A percentile compares a stretch with the other conserved stretches of the same genome.
Evolutionary conservation across 768 basidiomycete species (phyloP).

Genomic region (Collybiopsis confluens): DNA sequence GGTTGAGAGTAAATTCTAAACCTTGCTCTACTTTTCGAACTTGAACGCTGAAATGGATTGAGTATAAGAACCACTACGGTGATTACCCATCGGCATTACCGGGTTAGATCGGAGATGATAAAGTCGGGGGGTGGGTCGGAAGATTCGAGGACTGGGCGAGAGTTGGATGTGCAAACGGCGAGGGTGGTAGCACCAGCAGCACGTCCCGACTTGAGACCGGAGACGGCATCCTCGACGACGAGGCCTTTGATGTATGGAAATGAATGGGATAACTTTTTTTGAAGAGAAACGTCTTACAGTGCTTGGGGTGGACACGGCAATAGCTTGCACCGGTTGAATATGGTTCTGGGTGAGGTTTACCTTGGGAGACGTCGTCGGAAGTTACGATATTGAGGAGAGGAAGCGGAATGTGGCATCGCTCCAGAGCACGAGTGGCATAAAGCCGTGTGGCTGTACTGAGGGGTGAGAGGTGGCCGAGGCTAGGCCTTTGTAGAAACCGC

Average conservation of each 20-base stretch:
- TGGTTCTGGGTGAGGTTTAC: slow-evolving; percentile 88
- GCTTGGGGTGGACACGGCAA: slow-evolving; percentile 49
- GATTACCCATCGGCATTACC: slow-evolving; percentile 35
- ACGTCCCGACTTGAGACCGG: slow-evolving; percentile 71
- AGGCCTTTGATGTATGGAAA: slow-evolving; percentile 52
- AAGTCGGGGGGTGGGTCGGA: slow-evolving; percentile 50
- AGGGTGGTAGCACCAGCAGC: slow-evolving; percentile 74
- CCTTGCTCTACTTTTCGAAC: slow-evolving; percentile 1
- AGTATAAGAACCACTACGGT: neutral
- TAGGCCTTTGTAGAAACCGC: too few species aligned
- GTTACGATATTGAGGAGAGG: slow-evolving; percentile 66
- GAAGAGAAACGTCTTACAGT: slow-evolving; percentile 38
- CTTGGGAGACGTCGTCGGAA: slow-evolving; percentile 62
- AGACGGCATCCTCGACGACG: slow-evolving; percentile 88
- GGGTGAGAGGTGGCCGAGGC: too few species aligned
- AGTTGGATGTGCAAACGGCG: slow-evolving; percentile 81
- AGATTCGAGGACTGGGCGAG: slow-evolving; percentile 40
- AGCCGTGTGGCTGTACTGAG: slow-evolving; percentile 57
- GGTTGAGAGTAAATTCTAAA: neutral
- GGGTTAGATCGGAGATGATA: slow-evolving; percentile 64
- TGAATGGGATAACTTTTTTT: too few species aligned
- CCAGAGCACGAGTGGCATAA: slow-evolving; percentile 66
- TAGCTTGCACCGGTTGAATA: slow-evolving; percentile 73
- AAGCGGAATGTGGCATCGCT: slow-evolving; percentile 54
- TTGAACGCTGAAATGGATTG: neutral